Conservation (phyloP, 371 early-diverging fungal species). For the Syncephalastrum monosporum region DNA sequence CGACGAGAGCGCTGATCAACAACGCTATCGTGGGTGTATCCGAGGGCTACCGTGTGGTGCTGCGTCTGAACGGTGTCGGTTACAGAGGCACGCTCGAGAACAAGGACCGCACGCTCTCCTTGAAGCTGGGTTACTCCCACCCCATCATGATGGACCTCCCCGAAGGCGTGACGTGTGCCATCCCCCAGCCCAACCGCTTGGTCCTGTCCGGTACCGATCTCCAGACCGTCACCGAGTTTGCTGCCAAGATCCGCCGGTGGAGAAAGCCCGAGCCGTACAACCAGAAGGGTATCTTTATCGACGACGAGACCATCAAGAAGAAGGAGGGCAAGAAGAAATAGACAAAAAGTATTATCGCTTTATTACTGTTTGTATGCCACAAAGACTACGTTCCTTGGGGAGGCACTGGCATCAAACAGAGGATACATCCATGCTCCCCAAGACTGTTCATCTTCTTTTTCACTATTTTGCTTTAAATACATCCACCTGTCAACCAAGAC, state of each 20-base stretch:
- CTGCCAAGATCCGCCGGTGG: slow-evolving; percentile 88
- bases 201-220: slow-evolving; percentile 78
- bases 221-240: slow-evolving; percentile 84
- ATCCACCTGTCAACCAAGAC: slow-evolving; percentile 76
- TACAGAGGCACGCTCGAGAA: slow-evolving; percentile 87
- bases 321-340: slow-evolving; percentile 96
- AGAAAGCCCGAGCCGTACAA: slow-evolving; percentile 98
- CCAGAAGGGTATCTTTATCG: slow-evolving; percentile 97
- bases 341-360: slow-evolving; percentile 12
- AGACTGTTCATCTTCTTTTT: slow-evolving; percentile 7
- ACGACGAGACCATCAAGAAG: slow-evolving; percentile 95
- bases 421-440: slow-evolving; percentile 43
- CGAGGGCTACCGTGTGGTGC: slow-evolving; percentile 83
- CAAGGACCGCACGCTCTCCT: slow-evolving; percentile 53
- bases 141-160: slow-evolving; percentile 82
- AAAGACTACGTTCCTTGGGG: slow-evolving; percentile 44
- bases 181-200: slow-evolving; percentile 88
- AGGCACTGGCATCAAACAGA: slow-evolving; percentile 35
- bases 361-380: slow-evolving; percentile 36
- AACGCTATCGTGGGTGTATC: slow-evolving; percentile 89
- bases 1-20: slow-evolving; percentile 83
- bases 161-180: slow-evolving; percentile 69
- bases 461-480: slow-evolving; percentile 51
- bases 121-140: slow-evolving; percentile 92
- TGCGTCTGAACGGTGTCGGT: slow-evolving; percentile 93